Percentiles rank a stretch among this genome's conserved stretches.
Evolutionary conservation across 257 asterid species (phyloP).

Genomic region (Petrea volubilis): DNA sequence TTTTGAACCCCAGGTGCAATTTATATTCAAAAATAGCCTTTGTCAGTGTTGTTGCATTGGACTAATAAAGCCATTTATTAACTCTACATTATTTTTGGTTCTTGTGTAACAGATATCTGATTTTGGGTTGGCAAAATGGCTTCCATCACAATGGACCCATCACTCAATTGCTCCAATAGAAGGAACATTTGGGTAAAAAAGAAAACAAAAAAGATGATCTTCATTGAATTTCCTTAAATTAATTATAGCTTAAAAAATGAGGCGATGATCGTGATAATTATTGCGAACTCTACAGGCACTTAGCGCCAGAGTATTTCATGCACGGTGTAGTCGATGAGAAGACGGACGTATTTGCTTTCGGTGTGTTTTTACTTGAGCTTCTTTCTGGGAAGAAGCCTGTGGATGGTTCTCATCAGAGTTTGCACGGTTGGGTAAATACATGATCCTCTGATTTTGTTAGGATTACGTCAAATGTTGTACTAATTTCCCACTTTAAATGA

Average conservation of each 20-base stretch:
- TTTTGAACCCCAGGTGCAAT: constrained; percentile 87
- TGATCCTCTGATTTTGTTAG: not conserved
- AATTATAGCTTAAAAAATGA: too few species aligned
- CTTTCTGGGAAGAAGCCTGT: constrained; percentile 88
- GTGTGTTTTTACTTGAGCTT: constrained; percentile 82
- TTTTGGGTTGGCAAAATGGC: constrained; percentile 98
- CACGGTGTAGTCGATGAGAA: constrained; percentile 97
- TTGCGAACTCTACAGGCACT: constrained; percentile 49
- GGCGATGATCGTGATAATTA: not conserved
- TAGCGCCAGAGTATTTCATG: constrained; percentile 97
- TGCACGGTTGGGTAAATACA: constrained; percentile 86
- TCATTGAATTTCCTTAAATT: too few species aligned
- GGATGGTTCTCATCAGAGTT: constrained; percentile 83
- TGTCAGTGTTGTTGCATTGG: not conserved
- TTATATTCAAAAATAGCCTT: not conserved
- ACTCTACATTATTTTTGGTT: not conserved
- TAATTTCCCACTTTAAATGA: not conserved
- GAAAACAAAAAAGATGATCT: too few species aligned
- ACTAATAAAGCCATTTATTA: not conserved
- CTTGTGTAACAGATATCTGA: constrained; percentile 71
- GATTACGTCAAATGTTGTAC: not conserved
- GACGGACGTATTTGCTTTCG: constrained; percentile 96
- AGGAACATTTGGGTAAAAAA: constrained; percentile 88
- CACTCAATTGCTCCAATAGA: constrained; percentile 94
- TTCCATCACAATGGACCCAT: constrained; percentile 96